These are phyloP conservation scores for Stemphylium lycopersici DNA, from an alignment of 2,329 filamentous ascomycete genomes.

Conservation along the genomic window DNA sequence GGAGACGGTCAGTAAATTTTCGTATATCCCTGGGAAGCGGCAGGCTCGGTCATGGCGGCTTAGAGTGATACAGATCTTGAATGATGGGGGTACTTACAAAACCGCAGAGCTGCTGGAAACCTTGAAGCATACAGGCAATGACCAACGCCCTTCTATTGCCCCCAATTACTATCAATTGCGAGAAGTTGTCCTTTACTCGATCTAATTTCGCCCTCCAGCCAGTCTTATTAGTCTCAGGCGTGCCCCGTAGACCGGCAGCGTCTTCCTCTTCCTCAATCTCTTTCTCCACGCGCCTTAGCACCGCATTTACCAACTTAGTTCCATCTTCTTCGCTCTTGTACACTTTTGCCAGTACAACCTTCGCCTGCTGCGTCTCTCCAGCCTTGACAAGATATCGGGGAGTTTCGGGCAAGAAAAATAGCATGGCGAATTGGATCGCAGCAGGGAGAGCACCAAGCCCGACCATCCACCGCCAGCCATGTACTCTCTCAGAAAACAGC, in stretches of 20 bases:
- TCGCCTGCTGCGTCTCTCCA: conserved; percentile 65
- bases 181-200: conserved; percentile 61
- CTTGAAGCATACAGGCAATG: conserved; percentile 87
- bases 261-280: conserved; percentile 76
- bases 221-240: conserved; percentile 37
- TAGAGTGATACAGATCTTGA: not conserved
- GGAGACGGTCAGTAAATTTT: not conserved
- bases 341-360: conserved; percentile 67
- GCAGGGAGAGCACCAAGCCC: conserved; percentile 83
- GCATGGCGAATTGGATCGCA: conserved; percentile 68
- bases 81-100: conserved; percentile 40
- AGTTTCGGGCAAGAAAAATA: conserved; percentile 82
- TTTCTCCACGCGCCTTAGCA: conserved; percentile 72
- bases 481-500: conserved; percentile 63
- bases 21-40: not conserved
- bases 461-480: conserved; percentile 90
- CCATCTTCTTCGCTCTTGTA: conserved; percentile 55
- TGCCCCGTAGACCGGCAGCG: conserved; percentile 48
- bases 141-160: conserved; percentile 75
- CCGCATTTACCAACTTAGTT: conserved; percentile 59
- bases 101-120: conserved; percentile 82
- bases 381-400: conserved; percentile 84
- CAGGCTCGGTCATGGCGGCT: not conserved
- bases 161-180: conserved; percentile 50
- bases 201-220: conserved; percentile 48